Evolutionary conservation across 2,329 filamentous ascomycete species (phyloP).

Genomic region (Trichophyton mentagrophytes): DNA sequence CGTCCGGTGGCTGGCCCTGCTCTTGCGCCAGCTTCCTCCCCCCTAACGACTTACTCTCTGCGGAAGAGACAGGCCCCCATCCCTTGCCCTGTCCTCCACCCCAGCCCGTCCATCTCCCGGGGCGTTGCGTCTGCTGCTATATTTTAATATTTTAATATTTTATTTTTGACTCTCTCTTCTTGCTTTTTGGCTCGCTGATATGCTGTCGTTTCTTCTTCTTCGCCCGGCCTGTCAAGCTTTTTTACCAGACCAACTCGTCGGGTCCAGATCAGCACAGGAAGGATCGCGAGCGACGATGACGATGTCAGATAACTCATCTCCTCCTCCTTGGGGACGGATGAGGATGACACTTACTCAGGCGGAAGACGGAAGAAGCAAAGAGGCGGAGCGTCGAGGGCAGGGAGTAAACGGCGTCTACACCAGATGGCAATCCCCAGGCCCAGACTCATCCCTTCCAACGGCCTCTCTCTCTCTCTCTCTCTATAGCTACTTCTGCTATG

Average conservation of each 20-base stretch:
- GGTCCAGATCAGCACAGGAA: constrained; percentile 3
- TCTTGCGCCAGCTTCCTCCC: too few relatives aligned
- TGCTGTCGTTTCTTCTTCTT: too few relatives aligned
- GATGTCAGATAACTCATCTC: too few relatives aligned
- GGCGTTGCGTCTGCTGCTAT: neutral
- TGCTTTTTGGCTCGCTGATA: too few relatives aligned
- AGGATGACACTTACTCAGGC: too few relatives aligned
- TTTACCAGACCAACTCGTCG: constrained; percentile 1
- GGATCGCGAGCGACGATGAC: too few relatives aligned
- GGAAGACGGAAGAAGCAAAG: neutral
- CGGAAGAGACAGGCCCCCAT: neutral
- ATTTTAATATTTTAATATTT: too few relatives aligned
- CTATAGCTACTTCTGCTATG: neutral
- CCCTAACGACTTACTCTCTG: too few relatives aligned
- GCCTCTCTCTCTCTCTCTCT: neutral
- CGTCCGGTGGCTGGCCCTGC: neutral
- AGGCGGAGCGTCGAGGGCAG: too few relatives aligned
- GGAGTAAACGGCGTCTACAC: neutral
- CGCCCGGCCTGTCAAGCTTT: neutral
- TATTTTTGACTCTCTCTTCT: too few relatives aligned
- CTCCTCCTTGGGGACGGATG: too few relatives aligned
- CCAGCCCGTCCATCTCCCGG: neutral
- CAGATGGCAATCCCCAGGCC: neutral
- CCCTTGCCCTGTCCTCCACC: too few relatives aligned
- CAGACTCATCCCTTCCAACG: neutral